Conservation (phyloP, 2,329 filamentous ascomycete species). For the Coniochaeta ligniaria region DNA sequence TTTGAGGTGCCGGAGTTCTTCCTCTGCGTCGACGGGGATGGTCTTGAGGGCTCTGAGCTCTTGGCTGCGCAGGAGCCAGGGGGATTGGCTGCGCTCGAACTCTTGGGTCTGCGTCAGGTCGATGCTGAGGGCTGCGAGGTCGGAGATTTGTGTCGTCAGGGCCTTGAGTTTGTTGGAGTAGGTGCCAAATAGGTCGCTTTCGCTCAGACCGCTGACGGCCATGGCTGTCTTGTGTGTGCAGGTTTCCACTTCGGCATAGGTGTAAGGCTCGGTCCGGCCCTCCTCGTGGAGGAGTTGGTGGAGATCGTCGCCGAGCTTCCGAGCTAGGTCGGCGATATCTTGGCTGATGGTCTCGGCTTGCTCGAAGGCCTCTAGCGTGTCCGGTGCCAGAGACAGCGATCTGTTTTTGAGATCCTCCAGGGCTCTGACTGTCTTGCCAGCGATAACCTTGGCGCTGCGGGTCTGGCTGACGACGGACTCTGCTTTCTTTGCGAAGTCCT, state of each 20-base stretch:
- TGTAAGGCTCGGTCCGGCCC: conserved; percentile 60
- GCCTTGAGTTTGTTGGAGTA: conserved; percentile 61
- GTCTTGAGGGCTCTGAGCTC: conserved; percentile 78
- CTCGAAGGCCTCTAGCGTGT: conserved; percentile 63
- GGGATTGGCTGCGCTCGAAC: conserved; percentile 68
- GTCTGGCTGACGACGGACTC: conserved; percentile 69
- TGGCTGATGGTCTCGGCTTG: conserved; percentile 58
- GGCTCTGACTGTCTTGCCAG: conserved; percentile 69
- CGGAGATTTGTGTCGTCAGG: conserved; percentile 57
- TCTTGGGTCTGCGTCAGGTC: conserved; percentile 69
- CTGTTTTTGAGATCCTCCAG: conserved; percentile 71
- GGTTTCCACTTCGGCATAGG: conserved; percentile 57
- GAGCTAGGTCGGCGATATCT: conserved; percentile 59
- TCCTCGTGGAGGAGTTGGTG: conserved; percentile 64
- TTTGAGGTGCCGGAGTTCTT: conserved; percentile 73
- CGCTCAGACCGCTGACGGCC: conserved; percentile 43
- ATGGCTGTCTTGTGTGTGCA: conserved; percentile 52
- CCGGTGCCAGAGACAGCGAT: conserved; percentile 64
- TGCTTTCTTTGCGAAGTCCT: conserved; percentile 62
- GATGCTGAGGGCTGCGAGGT: conserved; percentile 62
- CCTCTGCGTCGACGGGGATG: conserved; percentile 74
- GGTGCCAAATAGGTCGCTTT: conserved; percentile 63
- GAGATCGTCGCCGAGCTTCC: conserved; percentile 59
- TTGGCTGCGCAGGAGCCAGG: conserved; percentile 77
- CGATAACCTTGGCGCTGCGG: conserved; percentile 75